These are phyloP conservation scores for Apiospora rasikravindrae DNA, from an alignment of 2,329 filamentous ascomycete genomes.

Conservation along the genomic window DNA sequence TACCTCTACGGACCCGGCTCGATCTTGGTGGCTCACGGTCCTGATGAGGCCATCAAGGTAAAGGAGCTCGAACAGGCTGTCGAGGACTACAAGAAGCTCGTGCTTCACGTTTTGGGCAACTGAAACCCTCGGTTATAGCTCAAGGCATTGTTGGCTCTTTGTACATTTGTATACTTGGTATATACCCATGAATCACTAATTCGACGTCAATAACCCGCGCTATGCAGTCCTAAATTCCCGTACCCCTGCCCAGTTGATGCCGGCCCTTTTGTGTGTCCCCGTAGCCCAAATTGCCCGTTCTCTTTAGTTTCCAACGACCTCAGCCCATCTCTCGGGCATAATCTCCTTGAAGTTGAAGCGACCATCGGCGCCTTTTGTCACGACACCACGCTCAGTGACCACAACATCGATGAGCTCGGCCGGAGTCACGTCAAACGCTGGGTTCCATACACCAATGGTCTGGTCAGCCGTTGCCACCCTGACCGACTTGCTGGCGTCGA, in stretches of 20 bases:
- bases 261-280: neutral
- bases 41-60: constrained; percentile 79
- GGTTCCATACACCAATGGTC: constrained; percentile 91
- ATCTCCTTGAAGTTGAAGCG: constrained; percentile 68
- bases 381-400: constrained; percentile 88
- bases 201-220: neutral
- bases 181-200: constrained; percentile 16
- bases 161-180: constrained; percentile 18
- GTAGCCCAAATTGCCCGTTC: neutral
- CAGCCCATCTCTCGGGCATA: constrained; percentile 61
- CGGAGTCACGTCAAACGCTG: constrained; percentile 94
- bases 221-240: neutral
- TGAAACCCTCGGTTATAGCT: neutral
- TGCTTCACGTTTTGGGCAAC: constrained; percentile 57
- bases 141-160: neutral
- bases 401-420: constrained; percentile 88
- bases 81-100: constrained; percentile 75
- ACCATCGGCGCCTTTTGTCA: constrained; percentile 76
- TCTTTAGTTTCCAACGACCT: constrained; percentile 36
- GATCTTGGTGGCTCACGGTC: constrained; percentile 87
- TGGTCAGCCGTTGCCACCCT: constrained; percentile 80
- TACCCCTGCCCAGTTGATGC: neutral
- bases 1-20: constrained; percentile 73
- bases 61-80: constrained; percentile 79
- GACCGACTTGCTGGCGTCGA: constrained; percentile 68